Evolutionary conservation across 2,329 filamentous ascomycete genomes (phyloP).

Genomic region (Ophiocordyceps robertsii): DNA sequence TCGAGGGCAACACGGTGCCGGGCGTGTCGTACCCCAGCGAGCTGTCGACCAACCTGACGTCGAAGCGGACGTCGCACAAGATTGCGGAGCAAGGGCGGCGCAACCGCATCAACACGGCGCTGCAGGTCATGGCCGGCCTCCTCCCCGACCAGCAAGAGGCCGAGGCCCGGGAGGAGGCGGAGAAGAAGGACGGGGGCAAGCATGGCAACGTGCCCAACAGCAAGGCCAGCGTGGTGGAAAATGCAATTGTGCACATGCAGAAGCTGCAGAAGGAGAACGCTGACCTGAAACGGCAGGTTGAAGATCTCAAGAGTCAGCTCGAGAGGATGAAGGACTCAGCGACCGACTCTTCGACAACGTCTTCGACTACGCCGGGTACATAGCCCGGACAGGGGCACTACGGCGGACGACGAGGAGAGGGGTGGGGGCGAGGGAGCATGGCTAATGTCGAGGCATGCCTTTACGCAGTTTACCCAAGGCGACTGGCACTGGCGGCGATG

Average conservation of each 20-base stretch:
- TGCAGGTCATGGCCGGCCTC: conserved; percentile 80
- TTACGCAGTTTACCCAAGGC: no score
- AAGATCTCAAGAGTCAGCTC: conserved; percentile 17
- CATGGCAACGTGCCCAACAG: conserved; percentile 53
- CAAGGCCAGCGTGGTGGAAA: conserved; percentile 95
- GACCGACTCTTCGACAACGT: neutral
- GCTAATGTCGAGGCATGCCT: no score
- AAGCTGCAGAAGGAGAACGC: conserved; percentile 62
- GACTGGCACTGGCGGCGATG: no score
- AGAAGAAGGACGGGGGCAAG: conserved; percentile 31
- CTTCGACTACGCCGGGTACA: neutral
- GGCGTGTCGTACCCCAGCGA: conserved; percentile 85
- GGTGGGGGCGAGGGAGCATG: no score
- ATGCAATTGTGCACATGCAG: conserved; percentile 92
- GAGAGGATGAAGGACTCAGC: conserved; percentile 9
- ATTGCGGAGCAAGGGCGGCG: conserved; percentile 91
- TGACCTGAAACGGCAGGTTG: conserved; percentile 49
- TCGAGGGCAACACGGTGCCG: conserved; percentile 83
- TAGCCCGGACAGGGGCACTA: neutral
- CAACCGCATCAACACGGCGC: conserved; percentile 87
- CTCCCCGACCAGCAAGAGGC: conserved; percentile 47
- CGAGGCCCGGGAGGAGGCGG: conserved; percentile 27
- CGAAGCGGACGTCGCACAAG: conserved; percentile 94
- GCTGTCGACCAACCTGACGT: conserved; percentile 84
- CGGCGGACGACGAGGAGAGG: no score